These are phyloP conservation scores for Citeromyces hawaiiensis DNA, from an alignment of 1,139 yeast genomes.

Conservation along the genomic window DNA sequence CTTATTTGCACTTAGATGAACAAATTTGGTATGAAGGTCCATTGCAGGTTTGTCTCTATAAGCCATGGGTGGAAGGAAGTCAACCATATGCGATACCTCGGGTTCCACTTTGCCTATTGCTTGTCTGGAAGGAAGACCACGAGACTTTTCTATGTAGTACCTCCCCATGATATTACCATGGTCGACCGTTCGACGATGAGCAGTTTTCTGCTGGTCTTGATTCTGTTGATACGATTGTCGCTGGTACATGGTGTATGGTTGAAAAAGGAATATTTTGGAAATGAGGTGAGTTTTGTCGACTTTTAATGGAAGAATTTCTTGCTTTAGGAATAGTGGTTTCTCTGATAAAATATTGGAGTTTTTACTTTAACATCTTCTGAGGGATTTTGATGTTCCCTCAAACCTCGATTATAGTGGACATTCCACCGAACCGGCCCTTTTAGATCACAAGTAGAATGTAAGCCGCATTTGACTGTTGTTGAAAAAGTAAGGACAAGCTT, in stretches of 20 bases:
- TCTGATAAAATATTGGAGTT: too few species aligned
- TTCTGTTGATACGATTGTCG: slow-evolving; percentile 10
- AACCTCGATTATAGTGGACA: too few species aligned
- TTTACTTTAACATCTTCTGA: too few species aligned
- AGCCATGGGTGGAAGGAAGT: slow-evolving; percentile 60
- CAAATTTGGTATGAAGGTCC: slow-evolving; percentile 69
- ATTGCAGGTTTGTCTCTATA: slow-evolving; percentile 37
- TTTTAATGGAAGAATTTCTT: too few species aligned
- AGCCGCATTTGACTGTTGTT: too few species aligned
- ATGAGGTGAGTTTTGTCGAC: too few species aligned
- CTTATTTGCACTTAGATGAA: slow-evolving; percentile 83
- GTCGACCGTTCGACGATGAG: slow-evolving; percentile 76
- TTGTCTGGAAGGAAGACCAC: slow-evolving; percentile 26
- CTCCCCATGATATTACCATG: slow-evolving; percentile 77
- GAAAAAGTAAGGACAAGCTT: too few species aligned
- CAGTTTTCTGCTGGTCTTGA: slow-evolving; percentile 22
- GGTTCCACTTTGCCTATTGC: slow-evolving; percentile 57
- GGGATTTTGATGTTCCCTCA: too few species aligned
- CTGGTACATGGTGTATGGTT: slow-evolving; percentile 9
- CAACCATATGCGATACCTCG: slow-evolving; percentile 61
- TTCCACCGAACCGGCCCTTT: too few species aligned
- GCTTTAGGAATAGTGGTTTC: too few species aligned
- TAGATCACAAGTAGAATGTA: too few species aligned
- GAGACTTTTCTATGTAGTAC: slow-evolving; percentile 50
- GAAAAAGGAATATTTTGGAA: background rate